A percentile compares a stretch with the other conserved stretches of the same genome.
Conservation (phyloP, 257 asterid species). For the Linaria vulgaris region DNA sequence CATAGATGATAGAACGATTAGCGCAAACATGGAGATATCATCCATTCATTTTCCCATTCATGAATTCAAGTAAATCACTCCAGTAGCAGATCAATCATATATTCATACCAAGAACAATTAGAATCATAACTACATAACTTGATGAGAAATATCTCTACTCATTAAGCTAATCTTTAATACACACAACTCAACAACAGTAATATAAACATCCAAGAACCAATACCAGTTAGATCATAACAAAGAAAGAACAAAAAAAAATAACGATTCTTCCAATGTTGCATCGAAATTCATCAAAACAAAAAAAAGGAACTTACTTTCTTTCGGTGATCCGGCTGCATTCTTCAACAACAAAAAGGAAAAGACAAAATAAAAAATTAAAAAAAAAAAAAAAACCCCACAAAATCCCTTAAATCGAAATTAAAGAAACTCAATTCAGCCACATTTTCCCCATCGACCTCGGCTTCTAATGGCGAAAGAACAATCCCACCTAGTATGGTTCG, state of each 20-base stretch:
- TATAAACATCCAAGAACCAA: conserved; percentile 14
- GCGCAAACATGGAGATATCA: background rate
- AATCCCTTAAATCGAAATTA: background rate
- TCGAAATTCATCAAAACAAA: conserved; percentile 8
- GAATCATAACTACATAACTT: background rate
- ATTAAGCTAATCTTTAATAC: background rate
- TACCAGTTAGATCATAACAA: conserved; percentile 15
- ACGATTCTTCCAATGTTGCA: background rate
- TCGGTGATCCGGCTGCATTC: conserved; percentile 82
- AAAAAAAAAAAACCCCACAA: conserved; percentile 14
- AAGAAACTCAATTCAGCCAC: conserved; percentile 49
- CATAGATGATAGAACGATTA: too few relatives aligned
- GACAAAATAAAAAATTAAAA: background rate
- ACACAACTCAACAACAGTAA: background rate
- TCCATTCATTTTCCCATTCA: background rate
- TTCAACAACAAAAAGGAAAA: background rate
- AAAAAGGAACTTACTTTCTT: conserved; percentile 65
- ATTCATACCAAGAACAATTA: background rate
- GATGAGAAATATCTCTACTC: background rate
- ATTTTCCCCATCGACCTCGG: conserved; percentile 77
- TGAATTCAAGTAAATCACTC: too few relatives aligned
- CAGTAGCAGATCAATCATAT: background rate
- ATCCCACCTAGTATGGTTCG: conserved; percentile 60
- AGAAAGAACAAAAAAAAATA: conserved; percentile 1
- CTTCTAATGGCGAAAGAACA: conserved; percentile 63